A percentile compares a stretch with the other conserved stretches of the same genome.
Conservation (phyloP, 768 basidiomycete species). For the Mycena metata region DNA sequence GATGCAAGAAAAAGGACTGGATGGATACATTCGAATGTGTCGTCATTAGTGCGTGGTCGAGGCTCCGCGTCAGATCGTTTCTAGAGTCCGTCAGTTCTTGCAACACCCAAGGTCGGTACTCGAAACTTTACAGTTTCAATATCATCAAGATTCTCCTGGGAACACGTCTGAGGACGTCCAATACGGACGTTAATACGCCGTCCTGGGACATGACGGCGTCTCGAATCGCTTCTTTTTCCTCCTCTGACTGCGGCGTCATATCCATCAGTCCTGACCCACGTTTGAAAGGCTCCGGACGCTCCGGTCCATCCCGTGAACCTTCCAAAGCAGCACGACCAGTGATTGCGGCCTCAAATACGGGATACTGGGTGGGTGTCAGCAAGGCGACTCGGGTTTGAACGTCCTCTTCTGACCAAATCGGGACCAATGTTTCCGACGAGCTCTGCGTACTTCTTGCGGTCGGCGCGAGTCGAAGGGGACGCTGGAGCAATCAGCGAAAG, state of each 20-base stretch:
- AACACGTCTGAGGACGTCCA: constrained; percentile 88
- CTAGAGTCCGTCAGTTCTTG: constrained; percentile 6
- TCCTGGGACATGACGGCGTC: constrained; percentile 86
- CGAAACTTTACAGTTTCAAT: constrained; percentile 85
- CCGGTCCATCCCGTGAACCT: constrained; percentile 63
- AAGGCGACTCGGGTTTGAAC: not conserved
- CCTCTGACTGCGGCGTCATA: constrained; percentile 75
- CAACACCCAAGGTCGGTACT: constrained; percentile 61
- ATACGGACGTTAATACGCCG: constrained; percentile 86
- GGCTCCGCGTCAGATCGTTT: constrained; percentile 61
- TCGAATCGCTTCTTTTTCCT: constrained; percentile 86
- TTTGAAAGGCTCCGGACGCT: constrained; percentile 54
- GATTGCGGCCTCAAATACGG: constrained; percentile 94
- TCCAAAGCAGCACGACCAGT: constrained; percentile 87
- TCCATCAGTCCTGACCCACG: constrained; percentile 87
- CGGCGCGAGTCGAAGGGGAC: constrained; percentile 71
- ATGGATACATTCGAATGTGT: constrained; percentile 80
- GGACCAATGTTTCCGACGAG: constrained; percentile 92
- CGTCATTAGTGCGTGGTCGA: constrained; percentile 89
- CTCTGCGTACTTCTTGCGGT: constrained; percentile 89
- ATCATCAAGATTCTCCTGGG: constrained; percentile 89
- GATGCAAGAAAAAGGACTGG: constrained; percentile 1
- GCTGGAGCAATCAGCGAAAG: constrained; percentile 85
- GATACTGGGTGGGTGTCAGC: constrained; percentile 69
- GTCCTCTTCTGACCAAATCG: constrained; percentile 72